Base-by-base conservation (phyloP, 2,329 filamentous ascomycete genomes). In the Claviceps maximensis region DNA sequence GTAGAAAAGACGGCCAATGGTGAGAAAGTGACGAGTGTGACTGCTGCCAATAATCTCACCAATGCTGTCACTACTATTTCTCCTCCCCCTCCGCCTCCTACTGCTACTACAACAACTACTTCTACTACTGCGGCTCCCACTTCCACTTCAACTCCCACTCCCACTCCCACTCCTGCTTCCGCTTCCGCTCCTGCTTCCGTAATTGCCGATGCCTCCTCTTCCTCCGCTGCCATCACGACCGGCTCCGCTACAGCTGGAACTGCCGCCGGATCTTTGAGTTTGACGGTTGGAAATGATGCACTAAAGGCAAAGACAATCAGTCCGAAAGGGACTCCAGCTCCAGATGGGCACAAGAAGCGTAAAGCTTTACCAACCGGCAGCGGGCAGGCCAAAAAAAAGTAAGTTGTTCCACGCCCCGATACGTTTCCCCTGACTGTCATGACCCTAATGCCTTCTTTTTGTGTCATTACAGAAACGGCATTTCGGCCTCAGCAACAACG, bases 361-460 rank as follows among this genome's bases (percentile, higher is more conserved):
- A 90, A 76, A 75, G 86, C 71, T 58, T 72, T 77, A 55, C 80
- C 71, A 54, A 77, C 80, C 2, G 78, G 80, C 4, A 87, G 87
- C 58, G 76, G 80, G n/a, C 80, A 82, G 58, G 67, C 80, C 31
- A 90, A 91, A 71, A 95, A 90, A 71, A 91, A 82, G 86, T 87
- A 76, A 62, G 76, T 71, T 40, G 12, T 17, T 33, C 3, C 2
- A 13, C 2, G 33, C 12, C 21, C 25, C 6, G 7, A 33, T 21
- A 13, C 17, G 10, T 40, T 15, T 49, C 15, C 8, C 9, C 8
- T 15, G 19, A 48, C 10, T 33, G n/a, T 2, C 19, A 33, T 2
- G 27, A 33, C 27, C 19, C n/a, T 17, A 13, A 48, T 31, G 12
- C 6, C 3, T 46, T 21, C 31, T 10, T 19, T 31, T 31, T 21